A percentile compares a stretch with the other conserved stretches of the same genome.
Conservation (phyloP, 331 rosid genomes). For the Phaseolus coccineus region DNA sequence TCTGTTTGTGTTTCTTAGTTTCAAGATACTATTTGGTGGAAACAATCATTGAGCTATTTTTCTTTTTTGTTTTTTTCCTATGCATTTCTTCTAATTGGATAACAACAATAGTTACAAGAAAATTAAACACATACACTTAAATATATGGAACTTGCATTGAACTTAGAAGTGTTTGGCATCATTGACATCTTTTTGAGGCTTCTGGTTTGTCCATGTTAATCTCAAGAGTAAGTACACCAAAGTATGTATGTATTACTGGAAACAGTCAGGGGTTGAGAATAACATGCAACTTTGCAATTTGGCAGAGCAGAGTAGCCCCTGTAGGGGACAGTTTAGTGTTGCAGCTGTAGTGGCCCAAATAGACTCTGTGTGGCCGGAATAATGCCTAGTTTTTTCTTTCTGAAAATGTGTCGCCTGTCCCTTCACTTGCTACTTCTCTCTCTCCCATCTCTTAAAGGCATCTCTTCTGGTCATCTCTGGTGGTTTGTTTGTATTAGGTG, state of each 20-base stretch:
- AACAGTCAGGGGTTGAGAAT: neutral
- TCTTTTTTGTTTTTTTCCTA: neutral
- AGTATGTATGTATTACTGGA: neutral
- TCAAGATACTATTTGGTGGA: constrained; percentile 6
- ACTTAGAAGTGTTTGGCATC: constrained; percentile 18
- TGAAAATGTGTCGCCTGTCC: too few relatives aligned
- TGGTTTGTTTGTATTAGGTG: too few relatives aligned
- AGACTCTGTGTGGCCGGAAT: too few relatives aligned
- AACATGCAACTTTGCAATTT: too few relatives aligned
- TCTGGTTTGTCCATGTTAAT: neutral
- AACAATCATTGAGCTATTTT: constrained; percentile 11
- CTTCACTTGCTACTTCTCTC: too few relatives aligned
- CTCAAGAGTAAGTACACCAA: neutral
- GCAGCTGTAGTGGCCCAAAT: too few relatives aligned
- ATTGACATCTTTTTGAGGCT: constrained; percentile 14
- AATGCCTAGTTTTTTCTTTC: too few relatives aligned
- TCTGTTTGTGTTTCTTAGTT: constrained; percentile 16
- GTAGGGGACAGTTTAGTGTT: too few relatives aligned
- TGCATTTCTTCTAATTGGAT: neutral
- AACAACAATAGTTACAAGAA: neutral
- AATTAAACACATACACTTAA: neutral
- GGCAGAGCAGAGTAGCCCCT: too few relatives aligned
- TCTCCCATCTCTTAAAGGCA: too few relatives aligned
- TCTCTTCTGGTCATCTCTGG: too few relatives aligned
- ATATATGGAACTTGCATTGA: constrained; percentile 18